phyloP scores from a whole-genome alignment of 768 basidiomycete species.

The Rubroboletus satanas region DNA sequence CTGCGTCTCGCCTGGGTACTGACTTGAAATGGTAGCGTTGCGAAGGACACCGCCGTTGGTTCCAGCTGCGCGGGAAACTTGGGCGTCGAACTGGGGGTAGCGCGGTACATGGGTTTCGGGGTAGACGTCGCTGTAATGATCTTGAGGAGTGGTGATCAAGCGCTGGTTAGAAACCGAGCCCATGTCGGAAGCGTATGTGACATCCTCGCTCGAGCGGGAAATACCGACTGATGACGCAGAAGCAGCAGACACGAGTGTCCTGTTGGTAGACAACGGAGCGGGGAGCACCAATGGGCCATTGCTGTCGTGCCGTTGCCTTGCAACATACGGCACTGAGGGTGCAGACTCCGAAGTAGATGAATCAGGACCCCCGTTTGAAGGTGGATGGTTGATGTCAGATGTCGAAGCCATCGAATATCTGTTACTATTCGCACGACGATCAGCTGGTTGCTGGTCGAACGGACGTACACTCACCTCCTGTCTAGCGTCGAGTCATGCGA shows the following conservation, averaged over 20 bases:
- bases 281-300: constrained; percentile 70
- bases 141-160: constrained; percentile 36
- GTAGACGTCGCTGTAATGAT: constrained; percentile 30
- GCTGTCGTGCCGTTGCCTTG: constrained; percentile 64
- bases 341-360: constrained; percentile 61
- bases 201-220: constrained; percentile 44
- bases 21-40: constrained; percentile 34
- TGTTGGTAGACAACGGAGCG: constrained; percentile 63
- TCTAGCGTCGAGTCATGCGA: constrained; percentile 78
- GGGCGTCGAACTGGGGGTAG: constrained; percentile 37
- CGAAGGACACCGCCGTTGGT: constrained; percentile 39
- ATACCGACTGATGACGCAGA: constrained; percentile 41
- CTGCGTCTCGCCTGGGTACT: constrained; percentile 45
- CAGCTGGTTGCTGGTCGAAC: constrained; percentile 6
- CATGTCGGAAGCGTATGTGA: constrained; percentile 31
- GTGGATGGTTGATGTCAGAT: constrained; percentile 63
- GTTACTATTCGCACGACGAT: constrained; percentile 37
- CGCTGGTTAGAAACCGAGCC: constrained; percentile 43
- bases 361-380: constrained; percentile 49
- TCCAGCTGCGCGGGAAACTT: constrained; percentile 38
- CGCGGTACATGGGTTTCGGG: constrained; percentile 17
- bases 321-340: constrained; percentile 31
- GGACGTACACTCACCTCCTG: constrained; percentile 48
- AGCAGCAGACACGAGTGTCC: constrained; percentile 42
- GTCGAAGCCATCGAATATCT: constrained; percentile 79